These are phyloP conservation scores for Gastrolobium villosum DNA, from an alignment of 306 rosid species.

Conservation along the genomic window DNA sequence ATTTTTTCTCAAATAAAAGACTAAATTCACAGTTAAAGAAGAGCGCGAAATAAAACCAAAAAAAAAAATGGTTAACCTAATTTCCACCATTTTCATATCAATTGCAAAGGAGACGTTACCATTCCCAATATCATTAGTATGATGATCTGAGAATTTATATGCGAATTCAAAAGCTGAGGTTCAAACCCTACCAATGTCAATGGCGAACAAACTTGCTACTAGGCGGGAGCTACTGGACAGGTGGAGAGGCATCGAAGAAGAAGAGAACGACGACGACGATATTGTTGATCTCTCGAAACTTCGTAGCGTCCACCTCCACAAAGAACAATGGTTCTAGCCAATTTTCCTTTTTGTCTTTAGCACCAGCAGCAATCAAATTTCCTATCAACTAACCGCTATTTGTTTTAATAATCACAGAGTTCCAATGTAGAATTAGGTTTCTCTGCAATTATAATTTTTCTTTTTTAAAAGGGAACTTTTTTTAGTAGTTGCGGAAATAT, in stretches of 20 bases:
- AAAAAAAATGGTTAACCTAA: neutral
- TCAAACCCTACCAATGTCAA: slow-evolving; percentile 41
- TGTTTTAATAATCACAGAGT: slow-evolving; percentile 3
- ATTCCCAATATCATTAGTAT: too few relatives aligned
- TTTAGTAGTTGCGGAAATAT: slow-evolving; percentile 24
- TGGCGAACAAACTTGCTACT: slow-evolving; percentile 59
- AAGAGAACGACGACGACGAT: slow-evolving; percentile 58
- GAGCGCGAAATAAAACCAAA: too few relatives aligned
- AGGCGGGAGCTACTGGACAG: slow-evolving; percentile 72
- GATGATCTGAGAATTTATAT: neutral
- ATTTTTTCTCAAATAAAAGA: too few relatives aligned
- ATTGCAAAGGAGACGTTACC: too few relatives aligned
- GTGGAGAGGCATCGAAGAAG: slow-evolving; percentile 79
- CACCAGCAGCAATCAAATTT: neutral
- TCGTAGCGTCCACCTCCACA: slow-evolving; percentile 65
- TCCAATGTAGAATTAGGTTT: slow-evolving; percentile 11
- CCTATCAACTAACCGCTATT: slow-evolving; percentile 12
- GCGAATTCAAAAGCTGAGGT: slow-evolving; percentile 21
- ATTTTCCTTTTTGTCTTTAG: neutral
- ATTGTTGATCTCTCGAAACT: slow-evolving; percentile 51
- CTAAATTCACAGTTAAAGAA: too few relatives aligned
- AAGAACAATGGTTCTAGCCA: slow-evolving; percentile 73
- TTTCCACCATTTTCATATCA: neutral
- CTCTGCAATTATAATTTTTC: neutral
- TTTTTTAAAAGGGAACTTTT: neutral